Base-by-base conservation (phyloP, 805 yeast species). In the Metschnikowia arizonensis region DNA sequence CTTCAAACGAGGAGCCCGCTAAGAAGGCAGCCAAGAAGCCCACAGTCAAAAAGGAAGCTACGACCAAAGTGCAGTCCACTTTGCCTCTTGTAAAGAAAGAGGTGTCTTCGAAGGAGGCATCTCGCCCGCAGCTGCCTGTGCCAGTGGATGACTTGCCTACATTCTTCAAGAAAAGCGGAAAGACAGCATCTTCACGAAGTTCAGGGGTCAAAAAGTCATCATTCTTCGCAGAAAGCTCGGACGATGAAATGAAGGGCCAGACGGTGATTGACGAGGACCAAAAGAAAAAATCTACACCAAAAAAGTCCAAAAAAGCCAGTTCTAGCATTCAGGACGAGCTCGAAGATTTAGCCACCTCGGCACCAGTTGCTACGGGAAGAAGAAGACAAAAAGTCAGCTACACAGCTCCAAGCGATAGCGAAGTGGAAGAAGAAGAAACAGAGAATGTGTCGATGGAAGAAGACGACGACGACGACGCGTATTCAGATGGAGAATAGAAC, bases 321-420 rank as follows among this genome's bases (percentile, higher is more conserved):
- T 48, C 45, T 5, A 46, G 43, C 18, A 36, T 50, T 21, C 47
- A 48, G 15, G 57, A 54, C 1, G 57, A 54, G 34, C 47, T 52
- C 17, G 54, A 54, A 6, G 56, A 54, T 31, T 43, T 52, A 28
- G 30, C 29, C 3, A 29, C 38, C 18, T 39, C 29, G 19, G 47
- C 47, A 7, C 44, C 43, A n/a, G 24, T 33, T 10, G 42, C 49
- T 2, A 40, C 50, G 4, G 50, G 47, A n/a, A 47, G 57, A 34
- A 40, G 48, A 8, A 42, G 42, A 33, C 46, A 46, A 18, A 45
- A 38, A 19, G 53, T 52, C 17, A 46, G 43, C 40, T 54, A 54
- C 47, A 33, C 45, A 14, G 54, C 52, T 12, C 52, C 46, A 17
- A 50, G 46, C 28, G 50, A 32, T 19, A 33, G 40, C 30, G 51